Percentiles rank a stretch among this genome's conserved stretches.
phyloP scores from a whole-genome alignment of 1,139 yeast genomes.

The Arxiozyma heterogenica region DNA sequence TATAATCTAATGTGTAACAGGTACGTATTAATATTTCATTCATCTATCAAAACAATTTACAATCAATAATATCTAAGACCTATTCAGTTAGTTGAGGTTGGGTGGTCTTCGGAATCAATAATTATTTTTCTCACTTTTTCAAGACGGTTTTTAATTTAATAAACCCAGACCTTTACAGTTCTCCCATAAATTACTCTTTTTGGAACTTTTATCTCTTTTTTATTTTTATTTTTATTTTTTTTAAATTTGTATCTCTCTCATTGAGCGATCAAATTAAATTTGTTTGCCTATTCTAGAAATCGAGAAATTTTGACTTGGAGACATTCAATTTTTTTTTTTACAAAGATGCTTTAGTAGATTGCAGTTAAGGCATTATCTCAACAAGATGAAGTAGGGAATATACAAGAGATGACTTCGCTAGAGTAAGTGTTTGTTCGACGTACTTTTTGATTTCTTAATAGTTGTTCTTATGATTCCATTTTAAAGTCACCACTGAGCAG shows the following conservation, averaged over 20 bases:
- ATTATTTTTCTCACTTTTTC: not conserved
- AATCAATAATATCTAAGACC: not conserved
- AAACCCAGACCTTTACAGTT: not conserved
- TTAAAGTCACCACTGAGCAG: slow-evolving; percentile 58
- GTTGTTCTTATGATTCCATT: not conserved
- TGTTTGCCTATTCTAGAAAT: not conserved
- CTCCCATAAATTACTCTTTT: not conserved
- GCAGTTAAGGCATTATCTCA: not conserved
- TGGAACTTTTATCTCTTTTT: too few relatives aligned
- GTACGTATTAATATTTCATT: too few relatives aligned
- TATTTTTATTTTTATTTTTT: too few relatives aligned
- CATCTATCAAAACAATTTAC: not conserved
- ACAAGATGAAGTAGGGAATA: not conserved
- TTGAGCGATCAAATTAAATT: too few relatives aligned
- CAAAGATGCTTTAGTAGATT: not conserved
- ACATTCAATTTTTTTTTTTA: too few relatives aligned
- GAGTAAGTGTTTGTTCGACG: too few relatives aligned
- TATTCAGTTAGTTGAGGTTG: too few relatives aligned
- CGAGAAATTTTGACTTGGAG: not conserved
- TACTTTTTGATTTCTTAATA: too few relatives aligned
- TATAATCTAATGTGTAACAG: not conserved
- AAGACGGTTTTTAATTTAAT: not conserved
- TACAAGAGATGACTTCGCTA: not conserved
- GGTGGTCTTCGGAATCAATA: too few relatives aligned
- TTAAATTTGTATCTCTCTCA: too few relatives aligned